These are phyloP conservation scores for Paramecium sonneborni DNA, from an alignment of 73 alveolate genomes.

Conservation along the genomic window DNA sequence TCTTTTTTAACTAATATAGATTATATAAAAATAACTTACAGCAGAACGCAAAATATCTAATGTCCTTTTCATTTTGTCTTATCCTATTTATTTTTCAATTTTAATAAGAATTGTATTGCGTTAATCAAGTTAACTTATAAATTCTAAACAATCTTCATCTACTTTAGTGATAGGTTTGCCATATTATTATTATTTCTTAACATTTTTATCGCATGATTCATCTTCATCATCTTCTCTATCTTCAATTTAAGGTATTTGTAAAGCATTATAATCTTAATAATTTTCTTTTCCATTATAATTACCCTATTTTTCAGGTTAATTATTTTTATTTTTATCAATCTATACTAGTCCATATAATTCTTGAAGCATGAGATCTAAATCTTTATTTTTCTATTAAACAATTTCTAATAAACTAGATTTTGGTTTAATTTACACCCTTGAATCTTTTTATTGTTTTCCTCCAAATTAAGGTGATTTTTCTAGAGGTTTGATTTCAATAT, in stretches of 20 bases:
- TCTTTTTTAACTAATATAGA: not conserved
- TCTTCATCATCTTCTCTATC: constrained; percentile 69
- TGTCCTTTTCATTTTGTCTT: constrained; percentile 58
- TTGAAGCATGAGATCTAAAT: not conserved
- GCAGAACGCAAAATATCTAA: too few species aligned
- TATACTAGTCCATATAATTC: not conserved
- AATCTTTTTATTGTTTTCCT: not conserved
- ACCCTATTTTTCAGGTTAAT: too few species aligned
- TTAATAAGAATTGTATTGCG: constrained; percentile 21
- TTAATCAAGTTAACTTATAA: not conserved
- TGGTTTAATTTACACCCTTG: not conserved
- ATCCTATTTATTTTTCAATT: constrained; percentile 53
- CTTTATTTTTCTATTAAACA: not conserved
- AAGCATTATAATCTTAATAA: not conserved
- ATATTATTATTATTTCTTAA: not conserved
- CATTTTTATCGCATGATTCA: constrained; percentile 1
- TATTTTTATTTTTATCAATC: too few species aligned
- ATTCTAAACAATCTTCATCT: too few species aligned
- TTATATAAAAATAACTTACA: too few species aligned
- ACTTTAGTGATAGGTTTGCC: too few species aligned
- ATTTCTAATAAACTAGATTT: not conserved
- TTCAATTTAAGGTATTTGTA: not conserved
- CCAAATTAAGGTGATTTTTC: constrained; percentile 24
- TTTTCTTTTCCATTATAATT: constrained; percentile 44
- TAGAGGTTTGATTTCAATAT: not conserved